phyloP scores from a whole-genome alignment of 2,329 filamentous ascomycete genomes.

The Ilyonectria destructans region DNA sequence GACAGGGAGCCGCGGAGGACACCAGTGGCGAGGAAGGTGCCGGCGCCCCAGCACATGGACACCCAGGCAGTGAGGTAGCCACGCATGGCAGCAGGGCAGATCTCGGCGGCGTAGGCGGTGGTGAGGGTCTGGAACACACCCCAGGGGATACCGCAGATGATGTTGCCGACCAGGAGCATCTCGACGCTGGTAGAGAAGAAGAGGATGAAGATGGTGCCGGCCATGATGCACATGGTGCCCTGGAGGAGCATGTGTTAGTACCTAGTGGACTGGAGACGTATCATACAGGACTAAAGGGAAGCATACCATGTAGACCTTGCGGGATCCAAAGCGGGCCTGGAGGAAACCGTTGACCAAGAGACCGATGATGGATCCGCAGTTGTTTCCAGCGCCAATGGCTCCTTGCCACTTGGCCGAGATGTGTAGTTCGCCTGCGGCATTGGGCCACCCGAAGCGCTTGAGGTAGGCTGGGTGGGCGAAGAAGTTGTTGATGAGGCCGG shows the following conservation, averaged over 20 bases:
- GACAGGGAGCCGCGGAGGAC: conserved; percentile 60
- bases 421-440: conserved; percentile 56
- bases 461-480: conserved; percentile 64
- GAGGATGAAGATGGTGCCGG: conserved; percentile 63
- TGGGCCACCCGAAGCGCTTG: conserved; percentile 55
- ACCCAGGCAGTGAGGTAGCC: conserved; percentile 65
- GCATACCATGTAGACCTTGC: conserved; percentile 63
- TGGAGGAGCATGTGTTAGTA: conserved; percentile 12
- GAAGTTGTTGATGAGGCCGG: conserved; percentile 59
- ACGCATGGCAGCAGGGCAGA: conserved; percentile 61
- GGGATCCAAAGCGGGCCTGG: conserved; percentile 63
- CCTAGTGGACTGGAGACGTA: too few species aligned
- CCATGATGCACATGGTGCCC: conserved; percentile 56
- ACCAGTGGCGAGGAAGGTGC: conserved; percentile 62
- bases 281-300: conserved; percentile 41
- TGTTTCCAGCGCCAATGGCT: conserved; percentile 64
- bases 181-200: conserved; percentile 62
- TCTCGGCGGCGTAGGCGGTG: conserved; percentile 65
- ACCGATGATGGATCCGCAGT: conserved; percentile 66
- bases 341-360: conserved; percentile 65
- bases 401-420: conserved; percentile 65
- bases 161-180: conserved; percentile 61
- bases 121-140: conserved; percentile 64
- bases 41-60: conserved; percentile 67
- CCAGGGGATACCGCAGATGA: conserved; percentile 65